Percentiles rank a stretch among this genome's conserved stretches.
Evolutionary conservation across 1,284 basidiomycete genomes (phyloP).

Genomic region (Thelephora terrestris): DNA sequence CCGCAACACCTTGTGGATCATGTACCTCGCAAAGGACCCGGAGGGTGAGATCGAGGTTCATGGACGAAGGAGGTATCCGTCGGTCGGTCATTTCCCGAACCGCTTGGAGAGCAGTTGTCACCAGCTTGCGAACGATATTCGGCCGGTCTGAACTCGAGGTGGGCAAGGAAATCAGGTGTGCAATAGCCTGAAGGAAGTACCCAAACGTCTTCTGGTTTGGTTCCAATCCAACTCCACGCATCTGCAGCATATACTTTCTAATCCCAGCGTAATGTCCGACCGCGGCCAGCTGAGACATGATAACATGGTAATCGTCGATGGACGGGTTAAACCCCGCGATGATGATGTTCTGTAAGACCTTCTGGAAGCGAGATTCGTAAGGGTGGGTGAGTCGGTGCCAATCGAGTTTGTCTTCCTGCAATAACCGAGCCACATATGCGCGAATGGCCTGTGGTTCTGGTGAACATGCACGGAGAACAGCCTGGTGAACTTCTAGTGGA

Average conservation of each 20-base stretch:
- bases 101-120: slow-evolving; percentile 37
- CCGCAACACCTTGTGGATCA: slow-evolving; percentile 42
- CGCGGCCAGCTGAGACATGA: slow-evolving; percentile 63
- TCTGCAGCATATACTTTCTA: slow-evolving; percentile 48
- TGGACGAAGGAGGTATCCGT: slow-evolving; percentile 39
- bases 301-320: slow-evolving; percentile 60
- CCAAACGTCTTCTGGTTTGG: slow-evolving; percentile 47
- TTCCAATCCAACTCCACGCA: slow-evolving; percentile 31
- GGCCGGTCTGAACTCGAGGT: slow-evolving; percentile 26
- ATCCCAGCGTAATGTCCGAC: slow-evolving; percentile 55
- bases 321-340: slow-evolving; percentile 36
- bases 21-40: slow-evolving; percentile 58
- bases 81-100: slow-evolving; percentile 44
- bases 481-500: slow-evolving; percentile 54
- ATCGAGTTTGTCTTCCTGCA: slow-evolving; percentile 23
- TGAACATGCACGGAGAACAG: slow-evolving; percentile 55
- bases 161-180: slow-evolving; percentile 53
- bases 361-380: slow-evolving; percentile 53
- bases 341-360: slow-evolving; percentile 59
- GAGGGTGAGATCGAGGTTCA: slow-evolving; percentile 51
- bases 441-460: slow-evolving; percentile 36
- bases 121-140: slow-evolving; percentile 29
- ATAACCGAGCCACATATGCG: slow-evolving; percentile 26
- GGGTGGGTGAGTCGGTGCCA: slow-evolving; percentile 30
- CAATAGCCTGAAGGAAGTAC: slow-evolving; percentile 56